Evolutionary conservation across 2,329 filamentous ascomycete genomes (phyloP), one percentile per base, ranked within the genome.

Genomic region (Pseudocercospora musae): DNA sequence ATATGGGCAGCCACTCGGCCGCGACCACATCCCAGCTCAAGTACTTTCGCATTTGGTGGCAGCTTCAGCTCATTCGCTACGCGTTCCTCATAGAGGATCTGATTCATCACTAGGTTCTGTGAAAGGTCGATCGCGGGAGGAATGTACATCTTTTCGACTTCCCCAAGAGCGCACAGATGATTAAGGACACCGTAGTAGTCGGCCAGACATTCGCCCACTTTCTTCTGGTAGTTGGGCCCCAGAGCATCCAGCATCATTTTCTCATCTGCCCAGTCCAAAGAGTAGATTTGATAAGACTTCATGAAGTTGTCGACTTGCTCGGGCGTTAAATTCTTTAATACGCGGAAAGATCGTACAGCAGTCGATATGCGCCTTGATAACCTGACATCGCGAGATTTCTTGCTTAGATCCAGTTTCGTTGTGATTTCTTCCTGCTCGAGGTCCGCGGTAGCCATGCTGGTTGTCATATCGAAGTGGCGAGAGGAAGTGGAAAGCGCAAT

Each of bases 91-190:
- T 72, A 73, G 25, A 72, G 62, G 18, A 68, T 65, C 49, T 73
- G 71, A 53, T 73, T 73, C 33, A 55, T 60, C 25, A 58, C 57
- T 37, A 72, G 62, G 40, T 59, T 62, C 37, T 61, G 55, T 20
- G 61, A 56, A 3, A 68, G 59, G 50, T 72, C 67, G 58, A 73
- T 65, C 13, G 68, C 66, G 2, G 71, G 71, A 3, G 71, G 71
- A 27, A 73, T 71, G 60, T 73, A 73, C 70, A 65, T 65, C 62
- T 72, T 72, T 58, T 72, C 70, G 49, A 72, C 63, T 57, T 72
- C 70, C 9, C 70, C 68, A n/a, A 71, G 65, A 9, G 70, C 69
- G 62, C 71, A 73, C 4, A 73, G 59, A 44, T 73, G 71, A 37
- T 73, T 73, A 5, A 73, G 65, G 2, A 73, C 71, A 21, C 64